Evolutionary conservation across 257 asterid genomes (phyloP), one percentile per base, ranked within the genome.

Genomic region (Striga asiatica): DNA sequence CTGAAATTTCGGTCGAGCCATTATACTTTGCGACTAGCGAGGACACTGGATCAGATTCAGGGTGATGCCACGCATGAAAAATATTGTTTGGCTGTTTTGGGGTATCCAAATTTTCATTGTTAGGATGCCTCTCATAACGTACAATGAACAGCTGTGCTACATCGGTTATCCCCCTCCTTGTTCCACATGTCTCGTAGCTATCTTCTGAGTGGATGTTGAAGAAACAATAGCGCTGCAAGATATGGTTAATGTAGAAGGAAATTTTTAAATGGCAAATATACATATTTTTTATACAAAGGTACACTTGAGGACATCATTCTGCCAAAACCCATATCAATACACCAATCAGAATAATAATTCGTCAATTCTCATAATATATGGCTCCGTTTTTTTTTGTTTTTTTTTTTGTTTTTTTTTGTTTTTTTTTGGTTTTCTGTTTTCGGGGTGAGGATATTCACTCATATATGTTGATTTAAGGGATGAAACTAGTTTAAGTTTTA

Each of bases 11-110:
- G 45, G 47, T 65, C 23, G 95, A 74, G 70, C 99, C 99, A 23
- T 79, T 88, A 81, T 84, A 92, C 68, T 79, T 84, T 8, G 99
- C 97, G 28, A 92, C 99, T 54, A 92, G 94, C 29, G 85, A 78
- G 54, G 94, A 81, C 13, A 84, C 94, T 3, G 99, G 95, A 75
- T 92, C 99, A 49, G 74, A 32, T 62, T 84, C 93, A 34, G 71
- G 66, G 17, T 79, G 75, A 38, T 66, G 66, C 77, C 73, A 85
- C 39, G 87, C 85, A 56, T 77, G 71, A 45, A 82, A 73, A 37
- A 76, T 11, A 50, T 67, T n/a, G 50, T 67, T 82, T 5, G 72
- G 75, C 31, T 67, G 76, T 61, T 72, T 82, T 51, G 48, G 70
- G n/a, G 68, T 49, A 42, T 69, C 79, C 52, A 31, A 23, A 2